Evolutionary conservation across 495 filamentous ascomycete genomes (phyloP).

Genomic region (Podospora didyma): DNA sequence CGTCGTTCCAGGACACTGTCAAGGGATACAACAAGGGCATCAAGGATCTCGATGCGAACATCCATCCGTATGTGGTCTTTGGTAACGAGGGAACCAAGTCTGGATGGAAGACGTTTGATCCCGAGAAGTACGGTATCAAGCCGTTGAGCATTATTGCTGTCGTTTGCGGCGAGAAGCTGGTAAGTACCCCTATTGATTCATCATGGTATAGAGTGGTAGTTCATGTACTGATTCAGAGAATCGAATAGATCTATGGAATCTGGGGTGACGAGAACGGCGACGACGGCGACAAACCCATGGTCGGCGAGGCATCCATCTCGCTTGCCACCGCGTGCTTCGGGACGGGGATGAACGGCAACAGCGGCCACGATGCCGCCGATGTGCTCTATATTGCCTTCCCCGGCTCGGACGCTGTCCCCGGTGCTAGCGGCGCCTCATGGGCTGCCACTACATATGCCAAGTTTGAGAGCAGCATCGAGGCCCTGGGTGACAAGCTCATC

Average conservation of each 20-base stretch:
- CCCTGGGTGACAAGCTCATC: constrained; percentile 42
- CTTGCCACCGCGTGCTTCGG: constrained; percentile 58
- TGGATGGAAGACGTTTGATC: constrained; percentile 47
- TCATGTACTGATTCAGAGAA: no score
- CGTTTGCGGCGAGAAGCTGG: constrained; percentile 54
- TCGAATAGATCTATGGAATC: constrained; percentile 62
- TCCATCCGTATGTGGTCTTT: constrained; percentile 64
- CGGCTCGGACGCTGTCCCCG: constrained; percentile 45
- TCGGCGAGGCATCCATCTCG: constrained; percentile 56
- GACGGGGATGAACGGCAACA: constrained; percentile 41
- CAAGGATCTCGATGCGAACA: constrained; percentile 54
- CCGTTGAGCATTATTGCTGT: constrained; percentile 62
- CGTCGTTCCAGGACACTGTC: constrained; percentile 51
- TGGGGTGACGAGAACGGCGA: constrained; percentile 65
- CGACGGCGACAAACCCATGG: constrained; percentile 38
- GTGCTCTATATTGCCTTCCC: constrained; percentile 56
- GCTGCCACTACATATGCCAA: constrained; percentile 33
- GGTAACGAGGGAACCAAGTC: constrained; percentile 48
- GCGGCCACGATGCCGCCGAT: constrained; percentile 45
- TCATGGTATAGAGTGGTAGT: no score
- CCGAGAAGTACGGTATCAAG: constrained; percentile 47
- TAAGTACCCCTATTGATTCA: constrained; percentile 20
- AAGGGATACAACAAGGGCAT: constrained; percentile 42
- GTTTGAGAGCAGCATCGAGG: constrained; percentile 49
- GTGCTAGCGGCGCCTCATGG: constrained; percentile 47